phyloP scores from a whole-genome alignment of 169 alveolate species.

The Prorocentrum cordatum region DNA sequence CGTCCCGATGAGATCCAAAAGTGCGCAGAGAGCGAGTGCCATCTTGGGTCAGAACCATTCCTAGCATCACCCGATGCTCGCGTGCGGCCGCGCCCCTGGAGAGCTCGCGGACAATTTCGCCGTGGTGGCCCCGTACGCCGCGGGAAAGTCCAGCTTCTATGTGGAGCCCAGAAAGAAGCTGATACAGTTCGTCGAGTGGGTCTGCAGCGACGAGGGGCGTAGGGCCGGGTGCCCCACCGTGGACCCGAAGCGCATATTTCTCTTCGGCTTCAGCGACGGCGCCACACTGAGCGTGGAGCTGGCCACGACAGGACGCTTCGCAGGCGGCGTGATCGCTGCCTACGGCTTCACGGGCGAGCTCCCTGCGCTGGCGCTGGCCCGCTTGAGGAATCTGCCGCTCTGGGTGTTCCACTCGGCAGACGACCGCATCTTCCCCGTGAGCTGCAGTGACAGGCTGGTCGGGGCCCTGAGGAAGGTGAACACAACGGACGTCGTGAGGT shows the following conservation, averaged over 20 bases:
- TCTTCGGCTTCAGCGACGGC: constrained; percentile 38
- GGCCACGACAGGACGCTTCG: constrained; percentile 34
- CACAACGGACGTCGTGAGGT: no score
- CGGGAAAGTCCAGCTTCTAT: constrained; percentile 17
- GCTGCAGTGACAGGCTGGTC: constrained; percentile 58
- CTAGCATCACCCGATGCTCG: no score
- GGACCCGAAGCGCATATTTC: constrained; percentile 6
- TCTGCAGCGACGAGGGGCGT: not conserved
- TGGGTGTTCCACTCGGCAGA: constrained; percentile 37
- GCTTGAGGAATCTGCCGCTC: not conserved
- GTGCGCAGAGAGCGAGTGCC: constrained; percentile 24
- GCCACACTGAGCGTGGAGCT: constrained; percentile 24
- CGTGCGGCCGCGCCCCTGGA: not conserved
- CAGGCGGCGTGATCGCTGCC: constrained; percentile 17
- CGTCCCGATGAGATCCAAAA: no score
- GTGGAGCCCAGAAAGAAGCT: constrained; percentile 34
- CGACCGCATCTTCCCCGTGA: constrained; percentile 17
- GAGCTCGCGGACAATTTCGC: constrained; percentile 15
- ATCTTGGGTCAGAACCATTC: constrained; percentile 12
- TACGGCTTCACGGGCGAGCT: constrained; percentile 53
- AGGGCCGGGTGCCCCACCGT: not conserved
- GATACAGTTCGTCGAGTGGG: not conserved
- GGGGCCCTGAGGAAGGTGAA: constrained; percentile 15
- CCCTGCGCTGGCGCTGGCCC: constrained; percentile 12
- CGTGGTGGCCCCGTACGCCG: constrained; percentile 34